Base-by-base conservation (phyloP, 139 green algal genomes). In the Chlamydomonas eustigma region DNA sequence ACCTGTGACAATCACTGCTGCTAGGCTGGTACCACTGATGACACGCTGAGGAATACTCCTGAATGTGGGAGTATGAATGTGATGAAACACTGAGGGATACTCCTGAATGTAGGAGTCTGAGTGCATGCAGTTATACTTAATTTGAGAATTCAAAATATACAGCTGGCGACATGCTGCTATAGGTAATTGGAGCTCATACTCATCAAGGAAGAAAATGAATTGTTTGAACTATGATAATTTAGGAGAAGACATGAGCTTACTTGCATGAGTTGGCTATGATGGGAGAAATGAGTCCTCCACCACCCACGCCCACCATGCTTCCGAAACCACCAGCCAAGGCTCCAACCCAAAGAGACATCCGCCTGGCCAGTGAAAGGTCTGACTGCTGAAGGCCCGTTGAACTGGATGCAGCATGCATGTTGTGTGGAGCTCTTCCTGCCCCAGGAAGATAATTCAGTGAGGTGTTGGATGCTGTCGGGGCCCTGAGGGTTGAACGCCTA, bases 281-380 rank as follows among this genome's bases (percentile, higher is more conserved):
- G 1, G 90, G 90, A 1, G 84, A 86, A 22, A 95, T 94, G 31
- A 95, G 71, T 50, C 94, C 89, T 1, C 90, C 90, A 3, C 90
- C 90, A 2, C 90, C 90, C n/a, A 95, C 90, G 0, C 90, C 90
- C 22, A 95, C 87, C 4, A 95, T 44, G 79, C 82, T 90, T 28
- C 90, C 90, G 81, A 95, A 95, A 5, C 83, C 66, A 24, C 90
- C 90, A 32, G 90, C 85, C 36, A 84, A 51, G 0, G 63, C 50
- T 12, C 86, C 87, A 4, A 88, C 81, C 4, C 39, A 51, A 22
- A 83, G 39, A 0, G 78, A 73, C 36, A 90, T 39, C 22, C 64
- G 44, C 1, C 75, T 73, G 2, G 86, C 83, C 67, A 85, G 88
- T 28, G 33, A 22, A 32, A 76, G 28, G 39, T 68, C 28, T 1